phyloP scores from a whole-genome alignment of 805 yeast species.

The Jamesozyma rosinii region DNA sequence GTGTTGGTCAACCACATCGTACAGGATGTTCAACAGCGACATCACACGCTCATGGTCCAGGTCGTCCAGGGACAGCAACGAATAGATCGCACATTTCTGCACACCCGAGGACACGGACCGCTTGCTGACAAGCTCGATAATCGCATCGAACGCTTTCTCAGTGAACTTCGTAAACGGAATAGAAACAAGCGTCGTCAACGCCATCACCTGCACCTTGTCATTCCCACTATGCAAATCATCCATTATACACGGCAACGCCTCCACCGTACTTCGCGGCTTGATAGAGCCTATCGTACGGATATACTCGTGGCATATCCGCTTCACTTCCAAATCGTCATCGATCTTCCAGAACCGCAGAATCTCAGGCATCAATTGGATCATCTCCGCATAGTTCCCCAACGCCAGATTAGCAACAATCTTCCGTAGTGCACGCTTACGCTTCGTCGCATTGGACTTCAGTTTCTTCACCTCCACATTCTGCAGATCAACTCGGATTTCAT shows the following conservation, averaged over 20 bases:
- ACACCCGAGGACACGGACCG: conserved; percentile 42
- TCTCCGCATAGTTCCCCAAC: conserved; percentile 63
- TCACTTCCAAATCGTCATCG: conserved; percentile 57
- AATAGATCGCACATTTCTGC: conserved; percentile 59
- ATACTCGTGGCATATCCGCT: conserved; percentile 62
- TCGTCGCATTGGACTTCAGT: conserved; percentile 29
- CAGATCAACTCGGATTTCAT: conserved; percentile 29
- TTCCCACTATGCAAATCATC: conserved; percentile 42
- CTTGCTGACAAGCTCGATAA: conserved; percentile 35
- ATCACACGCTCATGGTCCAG: conserved; percentile 41
- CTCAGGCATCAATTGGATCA: conserved; percentile 58
- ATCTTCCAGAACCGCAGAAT: conserved; percentile 43
- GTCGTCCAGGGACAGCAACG: conserved; percentile 60
- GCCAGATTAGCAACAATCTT: conserved; percentile 78
- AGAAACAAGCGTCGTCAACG: conserved; percentile 54
- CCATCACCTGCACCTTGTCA: conserved; percentile 48
- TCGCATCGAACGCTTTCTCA: conserved; percentile 36
- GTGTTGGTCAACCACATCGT: conserved; percentile 35
- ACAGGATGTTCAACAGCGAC: conserved; percentile 34
- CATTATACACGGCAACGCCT: conserved; percentile 46
- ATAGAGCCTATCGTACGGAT: conserved; percentile 50
- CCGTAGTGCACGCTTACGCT: conserved; percentile 45
- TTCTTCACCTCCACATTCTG: conserved; percentile 34
- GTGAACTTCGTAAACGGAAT: conserved; percentile 47
- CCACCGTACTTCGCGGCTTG: conserved; percentile 46